These are phyloP conservation scores for Strobilomyces dryophilus DNA, from an alignment of 768 basidiomycete species.

Conservation along the genomic window DNA sequence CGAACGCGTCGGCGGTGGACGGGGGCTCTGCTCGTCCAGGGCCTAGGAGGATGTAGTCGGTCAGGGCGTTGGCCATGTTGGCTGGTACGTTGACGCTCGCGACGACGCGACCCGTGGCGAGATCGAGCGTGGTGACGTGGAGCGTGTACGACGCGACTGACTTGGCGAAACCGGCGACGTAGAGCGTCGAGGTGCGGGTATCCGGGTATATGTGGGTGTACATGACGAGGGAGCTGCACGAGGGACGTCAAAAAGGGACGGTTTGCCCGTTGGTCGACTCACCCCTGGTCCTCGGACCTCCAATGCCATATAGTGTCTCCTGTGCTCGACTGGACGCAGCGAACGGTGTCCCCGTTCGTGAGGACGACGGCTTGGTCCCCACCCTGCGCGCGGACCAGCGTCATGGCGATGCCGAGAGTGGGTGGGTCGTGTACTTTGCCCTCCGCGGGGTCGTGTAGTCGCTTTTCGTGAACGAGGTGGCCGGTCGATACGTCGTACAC, in stretches of 20 bases:
- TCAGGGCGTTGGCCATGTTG: constrained; percentile 32
- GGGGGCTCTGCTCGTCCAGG: constrained; percentile 10
- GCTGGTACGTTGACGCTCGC: constrained; percentile 52
- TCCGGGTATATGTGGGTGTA: constrained; percentile 61
- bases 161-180: constrained; percentile 44
- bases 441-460: constrained; percentile 44
- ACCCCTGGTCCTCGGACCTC: constrained; percentile 68
- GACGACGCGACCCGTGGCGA: constrained; percentile 49
- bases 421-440: constrained; percentile 49
- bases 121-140: constrained; percentile 58
- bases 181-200: constrained; percentile 49
- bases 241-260: neutral
- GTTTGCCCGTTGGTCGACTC: constrained; percentile 19
- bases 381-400: constrained; percentile 30
- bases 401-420: constrained; percentile 52
- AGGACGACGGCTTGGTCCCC: constrained; percentile 38
- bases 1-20: neutral
- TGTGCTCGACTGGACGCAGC: constrained; percentile 42
- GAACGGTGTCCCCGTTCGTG: constrained; percentile 58
- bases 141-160: constrained; percentile 54
- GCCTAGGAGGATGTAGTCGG: constrained; percentile 36
- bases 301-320: constrained; percentile 69
- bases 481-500: constrained; percentile 64
- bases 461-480: constrained; percentile 59
- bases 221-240: constrained; percentile 54